phyloP scores from a whole-genome alignment of 1,139 yeast genomes.

The Pichia cactophila region DNA sequence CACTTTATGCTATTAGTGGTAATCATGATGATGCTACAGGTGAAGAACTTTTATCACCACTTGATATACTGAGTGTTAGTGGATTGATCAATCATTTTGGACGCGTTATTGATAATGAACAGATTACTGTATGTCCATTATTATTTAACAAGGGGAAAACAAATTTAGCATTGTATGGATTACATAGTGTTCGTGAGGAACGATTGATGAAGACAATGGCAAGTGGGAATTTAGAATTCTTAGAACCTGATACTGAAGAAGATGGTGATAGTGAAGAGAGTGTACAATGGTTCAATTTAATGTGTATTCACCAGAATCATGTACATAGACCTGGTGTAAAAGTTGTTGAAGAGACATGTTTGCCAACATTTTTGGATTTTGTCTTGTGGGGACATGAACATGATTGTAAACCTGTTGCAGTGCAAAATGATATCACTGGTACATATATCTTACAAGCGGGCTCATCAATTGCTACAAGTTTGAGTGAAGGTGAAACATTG shows the following conservation, averaged over 20 bases:
- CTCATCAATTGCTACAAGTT: slow-evolving; percentile 86
- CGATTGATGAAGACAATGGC: slow-evolving; percentile 74
- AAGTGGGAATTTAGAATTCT: slow-evolving; percentile 71
- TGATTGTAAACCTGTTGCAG: slow-evolving; percentile 76
- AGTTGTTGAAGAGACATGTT: slow-evolving; percentile 72
- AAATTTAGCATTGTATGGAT: slow-evolving; percentile 77
- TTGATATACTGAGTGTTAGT: slow-evolving; percentile 74
- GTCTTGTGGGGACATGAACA: slow-evolving; percentile 98
- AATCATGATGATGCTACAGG: slow-evolving; percentile 98
- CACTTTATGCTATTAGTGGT: slow-evolving; percentile 90
- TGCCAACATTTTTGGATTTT: slow-evolving; percentile 76
- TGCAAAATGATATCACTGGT: slow-evolving; percentile 55
- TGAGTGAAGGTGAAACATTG: slow-evolving; percentile 77
- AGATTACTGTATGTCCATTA: slow-evolving; percentile 69
- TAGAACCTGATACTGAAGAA: slow-evolving; percentile 48
- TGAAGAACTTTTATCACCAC: slow-evolving; percentile 73
- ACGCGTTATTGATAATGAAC: slow-evolving; percentile 66
- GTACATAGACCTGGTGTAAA: slow-evolving; percentile 70
- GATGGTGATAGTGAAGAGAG: slow-evolving; percentile 26
- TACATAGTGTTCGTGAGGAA: slow-evolving; percentile 87
- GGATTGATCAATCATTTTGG: slow-evolving; percentile 92
- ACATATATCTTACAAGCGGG: slow-evolving; percentile 90
- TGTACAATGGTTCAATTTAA: slow-evolving; percentile 72
- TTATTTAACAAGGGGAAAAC: slow-evolving; percentile 77
- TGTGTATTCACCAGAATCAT: slow-evolving; percentile 91